These are phyloP conservation scores for Penicillium bovifimosum DNA, from an alignment of 495 filamentous ascomycete species.

Conservation along the genomic window DNA sequence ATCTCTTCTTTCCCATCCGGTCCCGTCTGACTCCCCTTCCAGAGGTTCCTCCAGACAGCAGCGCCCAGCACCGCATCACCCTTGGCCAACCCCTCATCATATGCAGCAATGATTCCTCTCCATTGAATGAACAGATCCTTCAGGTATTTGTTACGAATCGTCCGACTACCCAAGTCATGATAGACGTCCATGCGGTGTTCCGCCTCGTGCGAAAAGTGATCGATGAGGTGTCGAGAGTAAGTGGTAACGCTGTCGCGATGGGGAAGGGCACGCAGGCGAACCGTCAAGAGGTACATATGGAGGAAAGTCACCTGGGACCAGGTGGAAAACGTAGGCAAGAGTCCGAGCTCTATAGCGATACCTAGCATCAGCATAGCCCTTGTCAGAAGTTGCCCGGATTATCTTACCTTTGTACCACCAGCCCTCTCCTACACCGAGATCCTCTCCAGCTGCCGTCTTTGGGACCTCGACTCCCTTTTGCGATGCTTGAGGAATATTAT, in stretches of 20 bases:
- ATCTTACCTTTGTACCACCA: slow-evolving; percentile 80
- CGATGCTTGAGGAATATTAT: slow-evolving; percentile 55
- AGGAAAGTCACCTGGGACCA: slow-evolving; percentile 96
- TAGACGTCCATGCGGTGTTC: slow-evolving; percentile 77
- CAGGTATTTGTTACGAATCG: slow-evolving; percentile 74
- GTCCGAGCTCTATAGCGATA: slow-evolving; percentile 45
- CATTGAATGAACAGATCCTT: slow-evolving; percentile 92
- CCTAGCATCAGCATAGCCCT: slow-evolving; percentile 1
- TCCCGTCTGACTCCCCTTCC: slow-evolving; percentile 53
- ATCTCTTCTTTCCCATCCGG: slow-evolving; percentile 47
- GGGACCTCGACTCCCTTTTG: slow-evolving; percentile 52
- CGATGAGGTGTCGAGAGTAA: slow-evolving; percentile 73
- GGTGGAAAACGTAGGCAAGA: slow-evolving; percentile 79
- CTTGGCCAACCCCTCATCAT: slow-evolving; percentile 80
- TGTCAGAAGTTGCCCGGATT: neutral
- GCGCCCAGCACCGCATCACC: slow-evolving; percentile 81
- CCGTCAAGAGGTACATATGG: slow-evolving; percentile 89
- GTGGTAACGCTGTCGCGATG: slow-evolving; percentile 47
- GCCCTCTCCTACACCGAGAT: slow-evolving; percentile 67
- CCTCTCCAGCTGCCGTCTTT: slow-evolving; percentile 64
- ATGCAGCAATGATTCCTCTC: slow-evolving; percentile 74
- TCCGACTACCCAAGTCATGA: slow-evolving; percentile 60
- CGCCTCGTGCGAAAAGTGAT: slow-evolving; percentile 90
- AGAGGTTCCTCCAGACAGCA: slow-evolving; percentile 92
- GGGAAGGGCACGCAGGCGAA: slow-evolving; percentile 73